Base-by-base conservation (phyloP, 202 grass and related monocot genomes). In the Setaria viridis region DNA sequence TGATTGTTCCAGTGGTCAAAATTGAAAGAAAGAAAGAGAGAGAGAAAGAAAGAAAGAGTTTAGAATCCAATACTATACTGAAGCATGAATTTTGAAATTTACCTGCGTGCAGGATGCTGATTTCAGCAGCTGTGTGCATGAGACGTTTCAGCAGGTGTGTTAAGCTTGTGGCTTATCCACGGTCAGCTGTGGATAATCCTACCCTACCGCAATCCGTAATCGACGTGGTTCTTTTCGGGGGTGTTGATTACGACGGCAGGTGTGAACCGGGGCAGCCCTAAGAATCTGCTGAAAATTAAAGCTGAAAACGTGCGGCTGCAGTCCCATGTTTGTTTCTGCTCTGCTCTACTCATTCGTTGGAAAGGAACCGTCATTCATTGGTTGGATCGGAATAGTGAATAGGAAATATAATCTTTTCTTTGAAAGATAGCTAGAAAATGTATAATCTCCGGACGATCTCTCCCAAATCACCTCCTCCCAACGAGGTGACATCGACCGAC, bases 231-330 rank as follows among this genome's bases (percentile, higher is more conserved):
- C 12, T 78, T 32, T 6, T 9, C 3, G 43, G 4, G 7, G 10
- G 1, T 3, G 7, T 14, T 30, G 86, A 84, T 78, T 48, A 29
- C 21, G 35, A 63, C 43, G 20, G 47, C 74, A 48, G 4, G 80
- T 84, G 80, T 88, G 80, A 88, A 88, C 66, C 0, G 66, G 56
- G 32, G 6, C 10, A 30, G 35, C 29, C 47, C 37, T 10, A 14
- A 79, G 66, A 78, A 88, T 88, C 86, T 84, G 56, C 56, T 47
- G 39, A 48, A 53, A 41, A 6, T 6, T 6, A 41, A 76, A 51
- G 57, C 4, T 2, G 30, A 82, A 41, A 41, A 43, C 20, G 85
- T 70, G 62, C 33, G 78, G 85, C 50, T 32, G 30, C 78, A 82
- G 15, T 59, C 65, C 43, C 59, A 51, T 47, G 13, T 10, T 19